Percentiles rank a stretch among this genome's conserved stretches.
Evolutionary conservation across 2,329 filamentous ascomycete genomes (phyloP).

Genomic region (Sarocladium kiliense): DNA sequence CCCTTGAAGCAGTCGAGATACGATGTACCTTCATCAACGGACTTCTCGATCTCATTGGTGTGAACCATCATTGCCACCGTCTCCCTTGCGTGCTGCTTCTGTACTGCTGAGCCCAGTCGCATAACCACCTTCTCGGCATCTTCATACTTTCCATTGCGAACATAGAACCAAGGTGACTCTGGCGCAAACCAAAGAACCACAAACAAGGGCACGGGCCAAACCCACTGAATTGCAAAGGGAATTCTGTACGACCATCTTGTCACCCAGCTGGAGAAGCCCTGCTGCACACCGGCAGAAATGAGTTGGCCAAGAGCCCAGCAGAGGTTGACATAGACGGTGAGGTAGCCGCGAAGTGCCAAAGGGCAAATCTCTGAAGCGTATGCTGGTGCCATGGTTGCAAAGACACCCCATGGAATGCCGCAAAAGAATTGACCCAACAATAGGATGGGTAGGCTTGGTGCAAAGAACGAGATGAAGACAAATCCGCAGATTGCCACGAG

Average conservation of each 20-base stretch:
- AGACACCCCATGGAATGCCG: conserved; percentile 40
- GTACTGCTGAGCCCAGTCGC: conserved; percentile 14
- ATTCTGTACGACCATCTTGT: conserved; percentile 40
- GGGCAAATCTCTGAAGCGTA: conserved; percentile 42
- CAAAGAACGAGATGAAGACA: conserved; percentile 44
- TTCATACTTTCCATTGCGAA: conserved; percentile 26
- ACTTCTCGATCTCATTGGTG: conserved; percentile 34
- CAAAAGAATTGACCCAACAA: conserved; percentile 38
- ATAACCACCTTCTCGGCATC: conserved; percentile 23
- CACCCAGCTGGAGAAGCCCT: conserved; percentile 20
- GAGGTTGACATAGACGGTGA: conserved; percentile 42
- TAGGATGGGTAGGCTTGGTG: conserved; percentile 29
- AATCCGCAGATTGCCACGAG: conserved; percentile 32
- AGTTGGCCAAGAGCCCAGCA: conserved; percentile 43
- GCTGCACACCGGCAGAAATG: conserved; percentile 29
- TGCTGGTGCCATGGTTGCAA: conserved; percentile 37
- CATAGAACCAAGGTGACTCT: conserved; percentile 40
- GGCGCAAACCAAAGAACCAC: conserved; percentile 36
- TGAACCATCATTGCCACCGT: conserved; percentile 49
- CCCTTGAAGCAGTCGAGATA: conserved; percentile 42
- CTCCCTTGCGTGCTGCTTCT: conserved; percentile 12
- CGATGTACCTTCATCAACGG: background rate
- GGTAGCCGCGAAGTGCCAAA: conserved; percentile 33
- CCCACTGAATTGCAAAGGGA: conserved; percentile 44
- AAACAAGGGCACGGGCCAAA: conserved; percentile 38